A percentile compares a stretch with the other conserved stretches of the same genome.
Evolutionary conservation across 2,329 filamentous ascomycete species (phyloP).

Genomic region (Beauveria bassiana): DNA sequence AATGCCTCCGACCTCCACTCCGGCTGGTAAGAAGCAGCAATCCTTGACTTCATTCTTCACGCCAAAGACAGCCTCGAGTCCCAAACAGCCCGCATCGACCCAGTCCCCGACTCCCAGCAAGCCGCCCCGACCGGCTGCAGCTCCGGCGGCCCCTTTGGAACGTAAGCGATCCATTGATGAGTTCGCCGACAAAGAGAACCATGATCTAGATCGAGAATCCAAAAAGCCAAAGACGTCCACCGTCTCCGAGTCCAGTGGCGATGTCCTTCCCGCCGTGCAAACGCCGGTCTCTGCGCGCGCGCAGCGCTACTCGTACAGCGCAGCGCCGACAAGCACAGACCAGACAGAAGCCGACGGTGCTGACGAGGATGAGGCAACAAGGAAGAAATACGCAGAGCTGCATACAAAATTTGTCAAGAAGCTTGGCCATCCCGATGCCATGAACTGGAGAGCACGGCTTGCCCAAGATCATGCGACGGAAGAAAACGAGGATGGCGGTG

Average conservation of each 20-base stretch:
- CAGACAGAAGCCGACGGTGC: constrained; percentile 31
- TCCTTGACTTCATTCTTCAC: constrained; percentile 84
- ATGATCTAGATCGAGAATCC: background rate
- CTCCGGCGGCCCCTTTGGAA: constrained; percentile 32
- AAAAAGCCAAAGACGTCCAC: constrained; percentile 23
- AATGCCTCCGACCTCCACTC: constrained; percentile 31
- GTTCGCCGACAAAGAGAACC: constrained; percentile 9
- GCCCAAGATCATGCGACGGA: constrained; percentile 47
- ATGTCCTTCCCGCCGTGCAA: constrained; percentile 21
- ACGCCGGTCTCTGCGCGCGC: constrained; percentile 5
- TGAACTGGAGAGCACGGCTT: constrained; percentile 56
- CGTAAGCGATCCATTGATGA: constrained; percentile 34
- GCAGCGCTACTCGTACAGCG: constrained; percentile 2
- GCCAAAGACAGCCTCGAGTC: constrained; percentile 43
- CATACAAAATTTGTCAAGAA: constrained; percentile 86
- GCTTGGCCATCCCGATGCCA: constrained; percentile 76
- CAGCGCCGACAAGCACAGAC: constrained; percentile 26
- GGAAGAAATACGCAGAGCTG: constrained; percentile 58
- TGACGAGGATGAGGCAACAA: constrained; percentile 43
- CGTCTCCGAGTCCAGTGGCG: constrained; percentile 40
- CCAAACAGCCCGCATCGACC: constrained; percentile 22
- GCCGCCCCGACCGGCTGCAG: constrained; percentile 41
- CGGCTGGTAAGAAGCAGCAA: constrained; percentile 59
- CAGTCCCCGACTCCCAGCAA: constrained; percentile 19
- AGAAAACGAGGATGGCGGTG: constrained; percentile 48